Base-by-base conservation (phyloP, 2,329 filamentous ascomycete genomes). In the Cephalotrichum gorgonifer region DNA sequence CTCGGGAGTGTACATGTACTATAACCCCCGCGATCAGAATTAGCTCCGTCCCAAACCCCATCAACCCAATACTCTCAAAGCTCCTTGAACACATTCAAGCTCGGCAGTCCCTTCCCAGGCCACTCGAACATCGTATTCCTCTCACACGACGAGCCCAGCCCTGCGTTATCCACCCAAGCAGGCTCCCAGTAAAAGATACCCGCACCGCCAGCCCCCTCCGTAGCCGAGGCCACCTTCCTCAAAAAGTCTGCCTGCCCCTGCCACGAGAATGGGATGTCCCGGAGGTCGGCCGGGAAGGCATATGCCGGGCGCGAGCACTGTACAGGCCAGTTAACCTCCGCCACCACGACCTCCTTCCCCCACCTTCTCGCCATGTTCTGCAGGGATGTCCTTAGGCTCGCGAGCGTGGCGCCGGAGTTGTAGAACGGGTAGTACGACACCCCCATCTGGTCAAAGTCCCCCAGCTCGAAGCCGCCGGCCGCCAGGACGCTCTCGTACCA, bases 361-460 rank as follows among this genome's bases (percentile, higher is more conserved):
- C 79, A 88, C 4, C 69, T 74, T 39, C 62, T 70, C 12, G 75
- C 75, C 70, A 88, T 74, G 50, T 79, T 80, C 4, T 59, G 68
- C 50, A 88, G 59, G 15, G 71, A 76, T 0, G 66, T 67, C 56
- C 75, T 69, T 30, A 88, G 70, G 9, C 70, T 68, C 0, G 75
- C 63, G 1, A 87, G 69, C 0, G 78, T 83, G 1, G 83, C 83
- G 1, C 59, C 66, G 1, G 68, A 60, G 58, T 73, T 76, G 64
- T 84, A 87, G 64, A 86, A 88, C 1, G 85, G 85, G 58, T 88
- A 88, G 65, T 81, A 88, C 0, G 78, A 83, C 1, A 88, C 76
- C 6, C 82, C 85, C 66, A 87, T 85, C 54, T 83, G 73, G 60
- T 88, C 84, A 51, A 81, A 86, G 54, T 86, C 82, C 5, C 66